Conservation (phyloP, 208 protist genomes). For the Porcisia hertigi region DNA sequence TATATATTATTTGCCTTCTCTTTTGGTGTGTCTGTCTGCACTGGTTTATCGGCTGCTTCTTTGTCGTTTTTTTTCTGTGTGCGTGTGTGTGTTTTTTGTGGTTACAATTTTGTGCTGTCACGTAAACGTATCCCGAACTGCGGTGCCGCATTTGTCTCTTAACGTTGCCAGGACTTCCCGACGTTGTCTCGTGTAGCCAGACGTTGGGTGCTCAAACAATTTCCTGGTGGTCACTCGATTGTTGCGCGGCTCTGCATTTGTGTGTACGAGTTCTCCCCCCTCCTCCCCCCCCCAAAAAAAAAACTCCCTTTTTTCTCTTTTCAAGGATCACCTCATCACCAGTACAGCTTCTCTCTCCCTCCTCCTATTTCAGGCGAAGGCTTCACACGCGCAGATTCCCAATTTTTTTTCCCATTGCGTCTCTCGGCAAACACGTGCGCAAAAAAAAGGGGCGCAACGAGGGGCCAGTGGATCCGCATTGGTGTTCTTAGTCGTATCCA, state of each 20-base stretch:
- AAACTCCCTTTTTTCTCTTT: no score
- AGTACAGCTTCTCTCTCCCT: neutral
- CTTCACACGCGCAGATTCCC: neutral
- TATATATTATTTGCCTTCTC: neutral
- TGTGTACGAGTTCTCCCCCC: neutral
- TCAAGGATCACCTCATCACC: neutral
- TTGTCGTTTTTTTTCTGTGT: neutral
- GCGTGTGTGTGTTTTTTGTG: no score
- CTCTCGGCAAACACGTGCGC: neutral
- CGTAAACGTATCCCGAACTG: neutral
- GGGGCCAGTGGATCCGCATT: neutral
- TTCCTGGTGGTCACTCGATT: neutral
- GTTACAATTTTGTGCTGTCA: neutral
- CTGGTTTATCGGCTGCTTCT: neutral
- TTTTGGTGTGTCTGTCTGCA: neutral
- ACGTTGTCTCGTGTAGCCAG: neutral
- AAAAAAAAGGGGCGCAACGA: neutral
- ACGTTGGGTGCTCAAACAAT: neutral
- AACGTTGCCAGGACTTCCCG: neutral
- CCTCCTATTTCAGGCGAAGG: neutral
- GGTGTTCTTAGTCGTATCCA: neutral
- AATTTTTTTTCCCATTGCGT: neutral
- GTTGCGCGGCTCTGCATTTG: neutral
- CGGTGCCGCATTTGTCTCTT: neutral
- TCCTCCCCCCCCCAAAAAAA: no score